These are phyloP conservation scores for Stagonosporopsis vannaccii DNA, from an alignment of 2,329 filamentous ascomycete genomes.

Conservation along the genomic window DNA sequence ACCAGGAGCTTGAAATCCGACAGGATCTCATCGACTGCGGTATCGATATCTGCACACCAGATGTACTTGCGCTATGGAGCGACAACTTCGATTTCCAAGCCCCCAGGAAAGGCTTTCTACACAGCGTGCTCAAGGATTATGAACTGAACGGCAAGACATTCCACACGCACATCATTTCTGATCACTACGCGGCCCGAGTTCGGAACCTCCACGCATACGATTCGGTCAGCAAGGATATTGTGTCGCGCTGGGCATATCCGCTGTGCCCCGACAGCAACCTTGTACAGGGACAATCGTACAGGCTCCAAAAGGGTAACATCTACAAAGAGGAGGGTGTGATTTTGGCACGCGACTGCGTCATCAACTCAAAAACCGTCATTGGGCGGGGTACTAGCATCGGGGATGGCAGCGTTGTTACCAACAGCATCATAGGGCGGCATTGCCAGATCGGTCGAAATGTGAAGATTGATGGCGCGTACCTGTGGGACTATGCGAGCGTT, in stretches of 20 bases:
- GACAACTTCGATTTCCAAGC: constrained; percentile 98
- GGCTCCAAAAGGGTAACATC: constrained; percentile 70
- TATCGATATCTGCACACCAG: constrained; percentile 96
- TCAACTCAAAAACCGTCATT: constrained; percentile 75
- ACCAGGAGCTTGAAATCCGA: constrained; percentile 80
- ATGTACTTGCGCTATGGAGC: constrained; percentile 92
- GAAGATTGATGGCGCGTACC: constrained; percentile 76
- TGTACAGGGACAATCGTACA: constrained; percentile 77
- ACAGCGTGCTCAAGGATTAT: constrained; percentile 94
- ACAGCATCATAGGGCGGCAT: constrained; percentile 81
- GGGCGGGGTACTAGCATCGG: constrained; percentile 80
- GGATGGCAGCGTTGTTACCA: constrained; percentile 71
- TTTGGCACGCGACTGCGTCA: constrained; percentile 73
- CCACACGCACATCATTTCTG: constrained; percentile 82
- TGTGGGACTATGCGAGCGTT: constrained; percentile 86
- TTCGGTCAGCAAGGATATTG: constrained; percentile 84
- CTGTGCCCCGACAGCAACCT: constrained; percentile 90
- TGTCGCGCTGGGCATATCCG: constrained; percentile 86
- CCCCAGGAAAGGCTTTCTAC: constrained; percentile 85
- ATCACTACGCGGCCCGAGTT: constrained; percentile 86
- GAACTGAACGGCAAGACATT: constrained; percentile 98
- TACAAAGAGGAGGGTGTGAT: constrained; percentile 82
- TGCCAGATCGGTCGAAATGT: constrained; percentile 90
- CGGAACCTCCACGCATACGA: constrained; percentile 90
- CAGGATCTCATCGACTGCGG: constrained; percentile 91